Evolutionary conservation across 768 basidiomycete genomes (phyloP).

Genomic region (Hygrocybe punicea): DNA sequence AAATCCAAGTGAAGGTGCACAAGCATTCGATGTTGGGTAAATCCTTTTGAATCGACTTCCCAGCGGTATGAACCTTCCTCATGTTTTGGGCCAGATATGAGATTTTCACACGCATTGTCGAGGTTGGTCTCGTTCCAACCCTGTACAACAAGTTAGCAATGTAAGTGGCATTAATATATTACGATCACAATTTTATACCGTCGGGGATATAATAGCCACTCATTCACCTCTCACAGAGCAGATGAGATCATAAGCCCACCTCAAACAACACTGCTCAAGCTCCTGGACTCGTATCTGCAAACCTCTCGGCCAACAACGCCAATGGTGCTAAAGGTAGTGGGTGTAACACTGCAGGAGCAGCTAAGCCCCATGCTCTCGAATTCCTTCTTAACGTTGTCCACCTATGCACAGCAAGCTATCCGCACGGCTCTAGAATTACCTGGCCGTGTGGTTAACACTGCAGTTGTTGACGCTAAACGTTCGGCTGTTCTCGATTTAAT

Average conservation of each 20-base stretch:
- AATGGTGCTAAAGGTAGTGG: conserved; percentile 28
- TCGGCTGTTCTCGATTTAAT: background rate
- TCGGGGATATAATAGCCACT: conserved; percentile 25
- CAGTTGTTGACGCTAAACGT: conserved; percentile 2
- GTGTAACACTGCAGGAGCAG: conserved; percentile 39
- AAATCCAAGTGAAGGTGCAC: conserved; percentile 59
- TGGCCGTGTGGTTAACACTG: background rate
- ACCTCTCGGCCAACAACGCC: conserved; percentile 31
- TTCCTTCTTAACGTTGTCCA: conserved; percentile 57
- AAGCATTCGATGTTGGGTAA: conserved; percentile 77
- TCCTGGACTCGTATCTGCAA: conserved; percentile 82
- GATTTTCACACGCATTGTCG: conserved; percentile 61
- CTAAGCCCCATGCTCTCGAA: conserved; percentile 59
- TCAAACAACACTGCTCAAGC: conserved; percentile 83
- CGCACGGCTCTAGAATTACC: conserved; percentile 40
- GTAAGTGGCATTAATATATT: conserved; percentile 41
- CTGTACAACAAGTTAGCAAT: conserved; percentile 60
- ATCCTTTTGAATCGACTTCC: conserved; percentile 15
- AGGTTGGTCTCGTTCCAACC: conserved; percentile 52
- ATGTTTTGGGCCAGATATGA: conserved; percentile 47
- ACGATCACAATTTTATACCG: background rate
- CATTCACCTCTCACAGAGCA: conserved; percentile 27
- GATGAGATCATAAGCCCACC: conserved; percentile 77
- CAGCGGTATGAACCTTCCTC: conserved; percentile 6
- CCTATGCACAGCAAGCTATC: conserved; percentile 55